Base-by-base conservation (phyloP, 2,329 filamentous ascomycete species). In the Microcyclospora tardicrescens region DNA sequence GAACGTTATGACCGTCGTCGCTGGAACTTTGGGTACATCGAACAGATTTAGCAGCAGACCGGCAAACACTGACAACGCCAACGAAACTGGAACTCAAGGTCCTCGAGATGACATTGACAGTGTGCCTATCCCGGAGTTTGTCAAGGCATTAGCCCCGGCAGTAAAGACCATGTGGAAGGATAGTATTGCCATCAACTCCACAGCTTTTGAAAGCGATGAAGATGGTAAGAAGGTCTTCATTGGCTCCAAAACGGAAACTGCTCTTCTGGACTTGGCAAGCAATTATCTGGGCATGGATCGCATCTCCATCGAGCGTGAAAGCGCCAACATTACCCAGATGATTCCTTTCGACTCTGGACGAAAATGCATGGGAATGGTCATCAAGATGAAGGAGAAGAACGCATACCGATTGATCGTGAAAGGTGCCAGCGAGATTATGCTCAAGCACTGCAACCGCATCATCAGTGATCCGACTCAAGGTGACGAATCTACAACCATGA, bases 161-260 rank as follows among this genome's bases (percentile, higher is more conserved):
- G 68, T 73, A 34, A 77, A 74, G 53, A 57, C 62, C 1, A 53
- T 80, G 10, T 61, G 81, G 41, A 66, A 72, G 34, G 70, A 82
- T 39, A 81, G 77, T 3, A 77, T 81, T 43, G 68, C 72, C 10
- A 62, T 81, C 47, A 83, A 81, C 53, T 81, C 79, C 0, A 80
- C 78, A 0, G 77, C 79, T 1, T 83, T 83, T 46, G 76, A 82
- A 52, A 70, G 72, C 5, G 73, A 79, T 33, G 68, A 74, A 33
- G 69, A 77, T 32, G 77, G 77, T 27, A 64, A 68, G 42, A 49
- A 60, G 13, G 61, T 70, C 0, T 86, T 83, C 47, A 70, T 85
- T 44, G 81, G 81, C 24, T 84, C 81, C 5, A 85, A 84, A 61
- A 86, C 81, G 0, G 81, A 86, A 55, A 84, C 79, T 3, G 81